Evolutionary conservation across 1,139 yeast genomes (phyloP).

Genomic region (Lodderomyces metapsilosis): DNA sequence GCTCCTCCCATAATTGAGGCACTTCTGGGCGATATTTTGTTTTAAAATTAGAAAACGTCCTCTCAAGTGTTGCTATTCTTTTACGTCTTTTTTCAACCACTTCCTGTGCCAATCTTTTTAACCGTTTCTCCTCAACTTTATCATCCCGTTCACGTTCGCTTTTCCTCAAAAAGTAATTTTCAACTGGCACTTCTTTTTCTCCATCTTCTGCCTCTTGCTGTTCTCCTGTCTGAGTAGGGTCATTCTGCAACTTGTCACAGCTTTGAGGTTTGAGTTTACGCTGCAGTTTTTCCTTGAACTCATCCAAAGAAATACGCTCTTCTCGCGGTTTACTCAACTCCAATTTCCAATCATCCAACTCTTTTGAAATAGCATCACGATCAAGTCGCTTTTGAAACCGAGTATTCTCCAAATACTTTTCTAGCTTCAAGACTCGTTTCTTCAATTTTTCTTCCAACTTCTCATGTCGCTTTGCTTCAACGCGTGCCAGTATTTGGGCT

Average conservation of each 20-base stretch:
- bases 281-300: neutral
- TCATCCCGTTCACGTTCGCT: neutral
- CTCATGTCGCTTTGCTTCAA: neutral
- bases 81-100: neutral
- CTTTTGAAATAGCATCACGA: neutral
- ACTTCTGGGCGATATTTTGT: neutral
- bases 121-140: neutral
- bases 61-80: neutral
- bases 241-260: neutral
- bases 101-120: neutral
- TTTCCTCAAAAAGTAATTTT: neutral
- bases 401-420: neutral
- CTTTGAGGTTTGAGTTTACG: neutral
- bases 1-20: neutral
- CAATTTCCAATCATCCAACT: neutral
- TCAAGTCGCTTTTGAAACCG: neutral
- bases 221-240: neutral
- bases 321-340: neutral
- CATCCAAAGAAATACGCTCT: neutral
- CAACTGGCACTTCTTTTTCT: neutral
- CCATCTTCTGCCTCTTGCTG: neutral
- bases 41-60: neutral
- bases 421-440: neutral
- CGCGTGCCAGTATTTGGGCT: neutral
- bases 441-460: neutral